A percentile compares a stretch with the other conserved stretches of the same genome.
These are phyloP conservation scores for Lactarius quietus DNA, from an alignment of 768 basidiomycete genomes.

Conservation along the genomic window DNA sequence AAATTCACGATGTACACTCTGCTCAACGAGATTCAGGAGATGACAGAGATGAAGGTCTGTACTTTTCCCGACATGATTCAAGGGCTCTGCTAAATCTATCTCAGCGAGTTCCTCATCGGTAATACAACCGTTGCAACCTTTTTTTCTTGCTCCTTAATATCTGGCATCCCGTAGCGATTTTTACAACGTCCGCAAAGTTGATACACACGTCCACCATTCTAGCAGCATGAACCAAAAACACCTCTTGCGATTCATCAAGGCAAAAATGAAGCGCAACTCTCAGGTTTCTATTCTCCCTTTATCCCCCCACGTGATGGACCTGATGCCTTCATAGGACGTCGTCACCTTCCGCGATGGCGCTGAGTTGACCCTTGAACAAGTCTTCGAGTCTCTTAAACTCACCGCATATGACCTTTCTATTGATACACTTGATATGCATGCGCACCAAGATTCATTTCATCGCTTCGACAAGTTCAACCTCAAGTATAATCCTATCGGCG, in stretches of 20 bases:
- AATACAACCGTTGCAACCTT: neutral
- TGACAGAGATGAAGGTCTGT: conserved; percentile 93
- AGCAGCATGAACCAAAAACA: conserved; percentile 99
- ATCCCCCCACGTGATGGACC: neutral
- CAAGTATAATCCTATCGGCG: conserved; percentile 96
- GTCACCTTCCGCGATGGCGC: conserved; percentile 94
- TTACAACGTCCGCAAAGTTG: conserved; percentile 97
- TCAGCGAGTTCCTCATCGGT: conserved; percentile 83
- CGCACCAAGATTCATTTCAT: conserved; percentile 96
- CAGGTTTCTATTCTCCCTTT: conserved; percentile 46
- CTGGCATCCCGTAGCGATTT: conserved; percentile 65
- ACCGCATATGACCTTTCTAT: conserved; percentile 98
- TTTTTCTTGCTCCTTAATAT: neutral
- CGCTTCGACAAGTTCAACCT: conserved; percentile 98
- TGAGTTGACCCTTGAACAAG: conserved; percentile 83
- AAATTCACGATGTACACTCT: conserved; percentile 94
- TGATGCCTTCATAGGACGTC: conserved; percentile 58
- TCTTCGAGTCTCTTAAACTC: conserved; percentile 93
- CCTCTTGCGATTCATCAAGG: conserved; percentile 95
- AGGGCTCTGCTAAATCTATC: conserved; percentile 1
- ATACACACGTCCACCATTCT: conserved; percentile 98
- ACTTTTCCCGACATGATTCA: neutral
- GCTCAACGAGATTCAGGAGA: conserved; percentile 89
- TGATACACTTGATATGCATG: conserved; percentile 99
- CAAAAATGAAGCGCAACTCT: conserved; percentile 91